phyloP scores from a whole-genome alignment of 192 early-diverging fungal species.

The Coemansia sp. region DNA sequence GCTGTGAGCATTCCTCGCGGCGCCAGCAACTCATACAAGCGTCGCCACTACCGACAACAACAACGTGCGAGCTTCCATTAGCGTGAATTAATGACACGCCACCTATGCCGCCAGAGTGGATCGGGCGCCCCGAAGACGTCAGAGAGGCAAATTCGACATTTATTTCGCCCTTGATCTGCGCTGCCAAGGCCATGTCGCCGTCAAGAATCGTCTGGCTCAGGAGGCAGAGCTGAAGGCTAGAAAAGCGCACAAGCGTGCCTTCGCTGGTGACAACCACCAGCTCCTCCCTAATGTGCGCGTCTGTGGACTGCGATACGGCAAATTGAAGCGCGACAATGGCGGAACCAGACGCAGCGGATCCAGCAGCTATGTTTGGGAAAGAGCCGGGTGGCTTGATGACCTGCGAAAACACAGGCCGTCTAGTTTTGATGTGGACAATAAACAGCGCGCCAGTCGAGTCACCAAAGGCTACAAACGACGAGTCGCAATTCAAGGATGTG shows the following conservation, averaged over 20 bases:
- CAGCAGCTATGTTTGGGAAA: background rate
- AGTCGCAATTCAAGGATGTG: conserved; percentile 30
- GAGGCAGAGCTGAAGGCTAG: conserved; percentile 14
- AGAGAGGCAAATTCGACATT: conserved; percentile 22
- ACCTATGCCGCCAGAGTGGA: conserved; percentile 15
- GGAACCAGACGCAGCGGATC: background rate
- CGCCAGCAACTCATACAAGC: conserved; percentile 41
- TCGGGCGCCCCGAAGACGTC: background rate
- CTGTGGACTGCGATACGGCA: background rate
- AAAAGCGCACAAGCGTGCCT: conserved; percentile 34
- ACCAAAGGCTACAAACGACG: conserved; percentile 50
- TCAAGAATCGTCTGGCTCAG: conserved; percentile 30
- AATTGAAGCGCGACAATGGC: conserved; percentile 21
- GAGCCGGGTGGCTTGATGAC: background rate
- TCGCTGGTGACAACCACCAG: conserved; percentile 22
- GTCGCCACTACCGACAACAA: conserved; percentile 28
- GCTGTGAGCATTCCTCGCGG: conserved; percentile 1
- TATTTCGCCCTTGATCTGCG: conserved; percentile 18
- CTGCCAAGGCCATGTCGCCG: conserved; percentile 27
- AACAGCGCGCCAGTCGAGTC: conserved; percentile 33
- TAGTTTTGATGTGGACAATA: conserved; percentile 40
- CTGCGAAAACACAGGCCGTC: conserved; percentile 35
- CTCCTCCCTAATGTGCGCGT: conserved; percentile 13
- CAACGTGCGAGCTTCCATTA: conserved; percentile 5
- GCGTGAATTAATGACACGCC: conserved; percentile 24